A percentile compares a stretch with the other conserved stretches of the same genome.
Conservation (phyloP, 495 filamentous ascomycete species). For the Venustampulla echinocandica region DNA sequence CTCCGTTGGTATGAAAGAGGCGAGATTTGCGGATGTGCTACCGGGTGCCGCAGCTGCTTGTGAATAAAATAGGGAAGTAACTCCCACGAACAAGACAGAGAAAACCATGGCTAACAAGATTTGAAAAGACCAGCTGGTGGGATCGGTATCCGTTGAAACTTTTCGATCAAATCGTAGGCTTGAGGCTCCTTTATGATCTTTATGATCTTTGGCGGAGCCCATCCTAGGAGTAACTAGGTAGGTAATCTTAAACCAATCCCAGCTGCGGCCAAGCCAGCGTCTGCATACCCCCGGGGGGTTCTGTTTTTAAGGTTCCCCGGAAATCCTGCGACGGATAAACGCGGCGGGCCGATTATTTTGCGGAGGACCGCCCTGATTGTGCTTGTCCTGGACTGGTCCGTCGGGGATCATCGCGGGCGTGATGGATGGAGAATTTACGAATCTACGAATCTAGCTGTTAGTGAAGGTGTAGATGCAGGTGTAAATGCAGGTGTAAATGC, state of each 20-base stretch:
- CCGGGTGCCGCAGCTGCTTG: constrained; percentile 4
- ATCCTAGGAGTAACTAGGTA: neutral
- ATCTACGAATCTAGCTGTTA: neutral
- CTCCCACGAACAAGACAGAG: neutral
- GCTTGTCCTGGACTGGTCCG: neutral
- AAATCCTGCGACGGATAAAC: neutral
- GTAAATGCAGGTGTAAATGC: too few species aligned
- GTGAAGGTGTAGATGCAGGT: too few species aligned
- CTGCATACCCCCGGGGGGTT: neutral
- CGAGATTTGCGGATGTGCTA: constrained; percentile 18
- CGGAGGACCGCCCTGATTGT: neutral
- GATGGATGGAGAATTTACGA: constrained; percentile 4
- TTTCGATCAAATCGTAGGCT: neutral
- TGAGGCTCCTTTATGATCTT: constrained; percentile 1
- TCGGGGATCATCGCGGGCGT: constrained; percentile 8
- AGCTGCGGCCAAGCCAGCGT: neutral
- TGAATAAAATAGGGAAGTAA: constrained; percentile 4
- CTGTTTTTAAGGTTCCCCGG: neutral
- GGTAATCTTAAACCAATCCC: constrained; percentile 3
- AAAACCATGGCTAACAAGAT: constrained; percentile 4
- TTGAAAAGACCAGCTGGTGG: neutral
- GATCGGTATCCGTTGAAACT: neutral
- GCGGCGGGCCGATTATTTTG: constrained; percentile 15
- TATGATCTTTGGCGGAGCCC: neutral
- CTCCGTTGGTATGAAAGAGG: constrained; percentile 29